These are phyloP conservation scores for Flaveria sonorensis DNA, from an alignment of 129 eudicot species.

Conservation along the genomic window DNA sequence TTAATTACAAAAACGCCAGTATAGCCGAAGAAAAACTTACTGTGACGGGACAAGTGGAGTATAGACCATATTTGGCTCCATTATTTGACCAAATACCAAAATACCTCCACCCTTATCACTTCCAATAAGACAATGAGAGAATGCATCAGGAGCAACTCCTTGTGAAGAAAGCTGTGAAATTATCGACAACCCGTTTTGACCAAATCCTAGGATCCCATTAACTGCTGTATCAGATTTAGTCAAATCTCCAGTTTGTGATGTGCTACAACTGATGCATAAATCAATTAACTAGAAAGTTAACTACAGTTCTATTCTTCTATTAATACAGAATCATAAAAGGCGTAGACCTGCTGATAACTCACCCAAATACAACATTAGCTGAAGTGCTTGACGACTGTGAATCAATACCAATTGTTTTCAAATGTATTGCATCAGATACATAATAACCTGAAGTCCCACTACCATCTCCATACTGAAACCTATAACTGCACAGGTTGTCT, in stretches of 20 bases:
- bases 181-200: background rate
- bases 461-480: constrained; percentile 91
- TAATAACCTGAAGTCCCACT: constrained; percentile 91
- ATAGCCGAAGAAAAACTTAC: background rate
- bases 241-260: background rate
- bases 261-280: background rate
- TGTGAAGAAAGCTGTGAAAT: background rate
- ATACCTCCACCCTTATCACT: background rate
- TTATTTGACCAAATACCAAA: background rate
- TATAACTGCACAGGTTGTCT: constrained; percentile 68
- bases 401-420: constrained; percentile 62
- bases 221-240: background rate
- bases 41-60: background rate
- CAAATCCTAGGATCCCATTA: background rate
- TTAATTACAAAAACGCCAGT: background rate
- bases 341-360: constrained; percentile 32
- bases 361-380: constrained; percentile 86
- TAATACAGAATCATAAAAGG: background rate
- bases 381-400: constrained; percentile 49
- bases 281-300: background rate
- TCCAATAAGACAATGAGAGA: background rate
- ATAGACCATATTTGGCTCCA: constrained; percentile 1
- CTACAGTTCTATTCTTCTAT: background rate
- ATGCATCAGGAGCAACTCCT: background rate
- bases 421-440: constrained; percentile 68